Evolutionary conservation across 2,329 filamentous ascomycete genomes (phyloP), one percentile per base, ranked within the genome.

Genomic region (Sordariomycetes sp.): DNA sequence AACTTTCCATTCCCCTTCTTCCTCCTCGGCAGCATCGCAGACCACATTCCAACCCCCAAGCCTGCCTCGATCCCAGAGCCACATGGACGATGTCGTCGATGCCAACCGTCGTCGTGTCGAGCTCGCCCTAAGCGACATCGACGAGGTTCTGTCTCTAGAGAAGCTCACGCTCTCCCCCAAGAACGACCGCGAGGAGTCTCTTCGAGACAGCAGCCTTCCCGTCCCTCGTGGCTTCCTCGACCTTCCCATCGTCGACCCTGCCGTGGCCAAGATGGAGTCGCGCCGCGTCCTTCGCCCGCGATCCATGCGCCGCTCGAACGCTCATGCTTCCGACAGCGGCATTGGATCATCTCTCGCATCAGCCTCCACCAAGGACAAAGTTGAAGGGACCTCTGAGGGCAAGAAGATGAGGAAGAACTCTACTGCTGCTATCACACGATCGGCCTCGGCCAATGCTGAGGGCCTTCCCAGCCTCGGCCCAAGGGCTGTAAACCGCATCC

Each of bases 261-360:
- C 61, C 34, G 70, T 71, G 63, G 54, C 57, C 30, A 54, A 52
- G 37, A 49, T 49, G 33, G 46, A 66, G 42, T 66, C 68, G 54
- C 60, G 67, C 39, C 66, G 66, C 40, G 59, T 70, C 26, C 55
- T 71, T 42, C 73, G 70, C 39, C 68, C 70, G 42, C 71, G 70
- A 39, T 63, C 61, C 33, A 69, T 69, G 38, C 70, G 76, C 51
- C 62, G 64, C 39, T 68, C 66, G 28, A 71, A 79, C 51, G 73
- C 78, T 50, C 81, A 87, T 59, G 74, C 75, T 39, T 92, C 86
- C 12, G 88, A 95, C 63, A 94, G 87, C 55, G 88, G 86, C 35
- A 68, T 95, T 42, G 88, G 88, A 34, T 83, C 86, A 28, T 94
- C 87, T 27, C 70, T 94, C 49, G 73, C 68, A 40, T 82, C 75